Conservation (phyloP, 306 rosid genomes). For the Crotalaria pallida region DNA sequence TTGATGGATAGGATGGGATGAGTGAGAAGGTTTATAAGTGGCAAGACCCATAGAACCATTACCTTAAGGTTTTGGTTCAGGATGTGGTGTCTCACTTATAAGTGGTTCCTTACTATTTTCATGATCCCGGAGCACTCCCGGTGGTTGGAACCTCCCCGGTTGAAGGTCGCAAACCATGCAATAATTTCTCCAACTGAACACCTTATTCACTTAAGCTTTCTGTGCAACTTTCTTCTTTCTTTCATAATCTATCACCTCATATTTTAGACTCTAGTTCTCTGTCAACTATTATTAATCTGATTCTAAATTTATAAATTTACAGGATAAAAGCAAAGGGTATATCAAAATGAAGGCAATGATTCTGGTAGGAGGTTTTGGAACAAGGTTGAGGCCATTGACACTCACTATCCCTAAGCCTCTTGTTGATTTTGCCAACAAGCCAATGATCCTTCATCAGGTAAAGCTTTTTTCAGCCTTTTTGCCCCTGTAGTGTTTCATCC, state of each 20-base stretch:
- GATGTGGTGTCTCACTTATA: too few relatives aligned
- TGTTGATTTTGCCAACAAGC: slow-evolving; percentile 97
- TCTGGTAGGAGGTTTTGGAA: slow-evolving; percentile 98
- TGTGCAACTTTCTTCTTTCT: slow-evolving; percentile 11
- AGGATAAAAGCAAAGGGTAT: slow-evolving; percentile 37
- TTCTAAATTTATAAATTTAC: slow-evolving; percentile 20
- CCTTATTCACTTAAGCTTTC: slow-evolving; percentile 14
- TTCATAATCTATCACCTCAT: slow-evolving; percentile 18
- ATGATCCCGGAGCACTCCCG: too few relatives aligned
- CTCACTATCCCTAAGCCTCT: slow-evolving; percentile 98
- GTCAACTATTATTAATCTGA: slow-evolving; percentile 2
- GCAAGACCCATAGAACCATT: too few relatives aligned
- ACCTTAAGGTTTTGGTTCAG: too few relatives aligned
- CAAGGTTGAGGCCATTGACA: slow-evolving; percentile 98
- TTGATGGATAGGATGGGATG: too few relatives aligned
- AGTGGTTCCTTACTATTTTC: too few relatives aligned
- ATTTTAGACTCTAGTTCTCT: not conserved
- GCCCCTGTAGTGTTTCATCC: not conserved
- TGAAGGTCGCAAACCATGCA: too few relatives aligned
- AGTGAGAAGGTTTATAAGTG: too few relatives aligned
- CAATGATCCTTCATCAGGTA: slow-evolving; percentile 99
- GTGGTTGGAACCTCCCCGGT: too few relatives aligned
- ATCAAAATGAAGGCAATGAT: slow-evolving; percentile 90
- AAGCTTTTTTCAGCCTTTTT: not conserved
- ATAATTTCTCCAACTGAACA: too few relatives aligned